Base-by-base conservation (phyloP, 495 filamentous ascomycete species). In the Podospora pseudocomata region DNA sequence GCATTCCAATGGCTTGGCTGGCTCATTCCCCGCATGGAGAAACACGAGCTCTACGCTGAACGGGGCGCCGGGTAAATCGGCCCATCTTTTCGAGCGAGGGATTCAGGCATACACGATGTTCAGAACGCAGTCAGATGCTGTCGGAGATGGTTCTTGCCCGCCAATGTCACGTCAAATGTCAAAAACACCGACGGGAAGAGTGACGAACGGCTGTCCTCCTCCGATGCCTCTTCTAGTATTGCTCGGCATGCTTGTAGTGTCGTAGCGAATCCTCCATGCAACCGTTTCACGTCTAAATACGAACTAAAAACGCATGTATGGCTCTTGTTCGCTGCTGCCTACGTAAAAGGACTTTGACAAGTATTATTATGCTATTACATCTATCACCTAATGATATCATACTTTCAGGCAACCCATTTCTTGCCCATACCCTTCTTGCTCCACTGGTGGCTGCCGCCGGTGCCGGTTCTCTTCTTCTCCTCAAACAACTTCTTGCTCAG, bases 401-500 rank as follows among this genome's bases (percentile, higher is more conserved):
- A 58, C n/a, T 15, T n/a, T 58, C 20, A 58, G n/a, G 55, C 55
- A 19, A 26, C 55, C 55, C 55, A 58, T 20, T 16, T 57, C 54
- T 26, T 61, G 55, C 53, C 53, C 56, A 26, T 6, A 11, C 60
- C 27, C 59, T 63, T 63, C 28, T 57, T 66, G 28, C 69, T 75
- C 73, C 73, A 75, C 60, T 75, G 73, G 59, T 75, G 73, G 4
- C 55, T 66, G 3, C 39, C 54, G 0, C 15, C 62, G n/a, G 23
- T 66, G 15, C 39, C 64, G 13, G 39, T 58, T 44, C 74, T 61
- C 54, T 65, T 67, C 71, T 73, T 75, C 70, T 75, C 72, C 67
- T 73, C 72, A 66, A 64, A 70, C 56, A 75, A 32, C 74, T 65
- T 75, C 65, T 66, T 68, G 5, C 79, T 84, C 74, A 88, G 61